These are phyloP conservation scores for Mycena amicta DNA, from an alignment of 768 basidiomycete species.

Conservation along the genomic window DNA sequence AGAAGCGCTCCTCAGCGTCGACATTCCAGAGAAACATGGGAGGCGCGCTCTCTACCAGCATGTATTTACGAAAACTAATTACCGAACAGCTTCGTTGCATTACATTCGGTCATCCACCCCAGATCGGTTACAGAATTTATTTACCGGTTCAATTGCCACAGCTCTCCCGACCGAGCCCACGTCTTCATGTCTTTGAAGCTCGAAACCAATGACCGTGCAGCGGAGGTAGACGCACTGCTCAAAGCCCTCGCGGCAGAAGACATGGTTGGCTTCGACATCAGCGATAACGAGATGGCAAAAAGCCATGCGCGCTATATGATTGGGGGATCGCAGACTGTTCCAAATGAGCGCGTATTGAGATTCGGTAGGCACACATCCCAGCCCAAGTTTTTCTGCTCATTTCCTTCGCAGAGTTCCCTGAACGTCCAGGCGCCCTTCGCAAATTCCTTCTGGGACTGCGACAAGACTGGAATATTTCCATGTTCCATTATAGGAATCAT, in stretches of 20 bases:
- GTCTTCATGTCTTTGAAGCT: conserved; percentile 92
- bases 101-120: conserved; percentile 88
- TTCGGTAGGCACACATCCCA: conserved; percentile 91
- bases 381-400: conserved; percentile 3
- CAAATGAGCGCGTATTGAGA: conserved; percentile 86
- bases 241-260: conserved; percentile 60
- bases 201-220: conserved; percentile 55
- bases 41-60: conserved; percentile 61
- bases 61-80: too few species aligned
- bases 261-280: conserved; percentile 88
- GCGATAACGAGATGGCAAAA: conserved; percentile 94
- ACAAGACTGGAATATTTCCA: conserved; percentile 88
- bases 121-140: conserved; percentile 94
- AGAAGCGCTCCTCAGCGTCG: conserved; percentile 92
- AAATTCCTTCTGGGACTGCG: conserved; percentile 87
- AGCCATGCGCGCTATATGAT: conserved; percentile 94
- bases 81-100: conserved; percentile 80
- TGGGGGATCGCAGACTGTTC: conserved; percentile 77
- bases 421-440: conserved; percentile 87
- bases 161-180: conserved; percentile 69
- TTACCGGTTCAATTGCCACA: conserved; percentile 78
- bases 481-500: conserved; percentile 98
- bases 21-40: conserved; percentile 91
- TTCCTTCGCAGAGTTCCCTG: conserved; percentile 80
- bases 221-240: conserved; percentile 69